These are phyloP conservation scores for Tylopilus plumbeoviolaceoides DNA, from an alignment of 768 basidiomycete species.

Conservation along the genomic window DNA sequence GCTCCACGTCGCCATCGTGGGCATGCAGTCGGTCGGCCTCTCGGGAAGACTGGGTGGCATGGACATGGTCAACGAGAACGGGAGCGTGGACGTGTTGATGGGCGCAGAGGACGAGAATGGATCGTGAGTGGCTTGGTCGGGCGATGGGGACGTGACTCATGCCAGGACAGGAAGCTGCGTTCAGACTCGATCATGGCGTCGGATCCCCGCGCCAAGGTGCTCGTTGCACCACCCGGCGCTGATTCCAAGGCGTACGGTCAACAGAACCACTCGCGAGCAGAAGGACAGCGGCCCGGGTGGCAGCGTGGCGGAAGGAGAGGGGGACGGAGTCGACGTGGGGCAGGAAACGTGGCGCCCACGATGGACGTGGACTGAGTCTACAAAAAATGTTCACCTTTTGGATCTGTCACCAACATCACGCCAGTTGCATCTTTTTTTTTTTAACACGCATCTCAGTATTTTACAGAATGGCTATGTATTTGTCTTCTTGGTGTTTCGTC, in stretches of 20 bases:
- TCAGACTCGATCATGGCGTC: conserved; percentile 66
- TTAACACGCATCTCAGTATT: conserved; percentile 23
- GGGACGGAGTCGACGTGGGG: conserved; percentile 22
- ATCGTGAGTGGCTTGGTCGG: conserved; percentile 42
- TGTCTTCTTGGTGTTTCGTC: no score
- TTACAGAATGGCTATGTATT: conserved; percentile 25
- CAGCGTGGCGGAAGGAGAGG: conserved; percentile 25
- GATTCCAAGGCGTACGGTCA: conserved; percentile 51
- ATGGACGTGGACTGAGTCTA: conserved; percentile 29
- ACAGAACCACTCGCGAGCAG: conserved; percentile 19
- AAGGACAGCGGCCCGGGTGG: conserved; percentile 27
- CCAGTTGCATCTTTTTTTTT: conserved; percentile 15
- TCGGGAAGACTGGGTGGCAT: conserved; percentile 56
- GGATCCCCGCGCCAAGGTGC: conserved; percentile 62
- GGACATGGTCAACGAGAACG: conserved; percentile 39
- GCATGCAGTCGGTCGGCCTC: conserved; percentile 50
- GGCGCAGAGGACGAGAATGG: conserved; percentile 38
- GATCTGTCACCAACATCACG: conserved; percentile 14
- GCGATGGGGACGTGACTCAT: no score
- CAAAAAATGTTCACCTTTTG: conserved; percentile 10
- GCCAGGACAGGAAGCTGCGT: conserved; percentile 66
- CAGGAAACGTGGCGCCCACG: conserved; percentile 8
- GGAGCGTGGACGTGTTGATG: conserved; percentile 54
- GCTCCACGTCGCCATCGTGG: conserved; percentile 61
- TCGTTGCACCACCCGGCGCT: conserved; percentile 65